A percentile compares a stretch with the other conserved stretches of the same genome.
These are phyloP conservation scores for Cercospora sp. DNA, from an alignment of 2,329 filamentous ascomycete genomes.

Conservation along the genomic window DNA sequence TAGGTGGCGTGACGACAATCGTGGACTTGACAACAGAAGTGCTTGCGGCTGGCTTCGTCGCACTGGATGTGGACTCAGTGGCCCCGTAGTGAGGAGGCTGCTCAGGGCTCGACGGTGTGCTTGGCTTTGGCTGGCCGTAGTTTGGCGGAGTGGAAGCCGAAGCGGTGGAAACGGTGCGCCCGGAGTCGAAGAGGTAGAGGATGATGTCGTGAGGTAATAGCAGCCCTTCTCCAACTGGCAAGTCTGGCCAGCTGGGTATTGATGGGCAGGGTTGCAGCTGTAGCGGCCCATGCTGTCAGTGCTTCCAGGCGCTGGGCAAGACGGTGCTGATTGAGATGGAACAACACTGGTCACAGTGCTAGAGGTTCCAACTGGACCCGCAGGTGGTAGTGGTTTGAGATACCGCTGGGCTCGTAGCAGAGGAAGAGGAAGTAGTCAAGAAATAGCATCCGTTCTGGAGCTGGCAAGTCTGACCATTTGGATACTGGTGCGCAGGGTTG, in stretches of 20 bases:
- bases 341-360: background rate
- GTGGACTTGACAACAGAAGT: constrained; percentile 4
- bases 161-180: background rate
- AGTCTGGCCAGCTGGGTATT: constrained; percentile 14
- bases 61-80: constrained; percentile 7
- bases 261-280: constrained; percentile 16
- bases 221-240: constrained; percentile 9
- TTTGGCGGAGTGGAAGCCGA: background rate
- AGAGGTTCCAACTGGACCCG: background rate
- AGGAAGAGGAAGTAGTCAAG: background rate
- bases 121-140: too few species aligned
- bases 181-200: background rate
- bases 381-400: background rate
- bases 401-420: background rate
- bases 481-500: constrained; percentile 16
- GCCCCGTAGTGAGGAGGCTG: background rate
- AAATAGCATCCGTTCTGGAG: constrained; percentile 9
- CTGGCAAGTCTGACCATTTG: constrained; percentile 8
- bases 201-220: constrained; percentile 10
- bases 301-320: constrained; percentile 11
- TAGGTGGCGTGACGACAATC: constrained; percentile 7
- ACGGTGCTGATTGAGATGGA: background rate
- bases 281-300: constrained; percentile 11
- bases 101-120: too few species aligned
- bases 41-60: background rate